Evolutionary conservation across 129 eudicot species (phyloP).

Genomic region (Artemisia annua): DNA sequence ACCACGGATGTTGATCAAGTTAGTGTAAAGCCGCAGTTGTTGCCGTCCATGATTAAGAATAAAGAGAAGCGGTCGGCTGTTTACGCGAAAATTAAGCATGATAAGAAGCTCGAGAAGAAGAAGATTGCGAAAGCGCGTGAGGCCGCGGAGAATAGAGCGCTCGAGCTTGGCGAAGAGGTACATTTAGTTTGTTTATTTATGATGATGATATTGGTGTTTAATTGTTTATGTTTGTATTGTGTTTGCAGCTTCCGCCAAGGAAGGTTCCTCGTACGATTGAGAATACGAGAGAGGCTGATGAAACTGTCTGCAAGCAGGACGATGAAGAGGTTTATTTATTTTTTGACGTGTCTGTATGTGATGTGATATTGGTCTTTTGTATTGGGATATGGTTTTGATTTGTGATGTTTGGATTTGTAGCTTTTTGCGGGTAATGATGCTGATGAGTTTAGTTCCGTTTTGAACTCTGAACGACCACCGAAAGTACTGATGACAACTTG

Average conservation of each 20-base stretch:
- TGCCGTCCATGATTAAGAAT: conserved; percentile 83
- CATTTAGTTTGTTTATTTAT: background rate
- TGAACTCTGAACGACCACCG: conserved; percentile 51
- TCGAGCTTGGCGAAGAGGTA: conserved; percentile 97
- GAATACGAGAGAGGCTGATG: conserved; percentile 93
- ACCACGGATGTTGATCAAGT: conserved; percentile 5
- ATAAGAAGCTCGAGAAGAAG: conserved; percentile 76
- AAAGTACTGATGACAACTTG: conserved; percentile 86
- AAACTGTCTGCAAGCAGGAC: conserved; percentile 82
- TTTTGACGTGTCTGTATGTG: background rate
- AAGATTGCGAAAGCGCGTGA: conserved; percentile 78
- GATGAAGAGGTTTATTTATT: conserved; percentile 82
- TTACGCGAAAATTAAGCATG: conserved; percentile 73
- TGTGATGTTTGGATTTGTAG: conserved; percentile 37
- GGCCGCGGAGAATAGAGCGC: conserved; percentile 74
- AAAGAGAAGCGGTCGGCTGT: conserved; percentile 73
- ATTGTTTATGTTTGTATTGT: background rate
- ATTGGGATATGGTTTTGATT: background rate
- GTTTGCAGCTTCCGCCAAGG: conserved; percentile 65
- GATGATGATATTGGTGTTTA: background rate
- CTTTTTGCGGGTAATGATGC: conserved; percentile 84
- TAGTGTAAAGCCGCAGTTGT: conserved; percentile 34
- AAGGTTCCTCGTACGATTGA: conserved; percentile 84
- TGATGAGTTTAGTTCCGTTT: conserved; percentile 76
- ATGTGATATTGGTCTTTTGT: background rate